Evolutionary conservation across 179 eudicot species (phyloP).

Genomic region (Carnegiea gigantea): DNA sequence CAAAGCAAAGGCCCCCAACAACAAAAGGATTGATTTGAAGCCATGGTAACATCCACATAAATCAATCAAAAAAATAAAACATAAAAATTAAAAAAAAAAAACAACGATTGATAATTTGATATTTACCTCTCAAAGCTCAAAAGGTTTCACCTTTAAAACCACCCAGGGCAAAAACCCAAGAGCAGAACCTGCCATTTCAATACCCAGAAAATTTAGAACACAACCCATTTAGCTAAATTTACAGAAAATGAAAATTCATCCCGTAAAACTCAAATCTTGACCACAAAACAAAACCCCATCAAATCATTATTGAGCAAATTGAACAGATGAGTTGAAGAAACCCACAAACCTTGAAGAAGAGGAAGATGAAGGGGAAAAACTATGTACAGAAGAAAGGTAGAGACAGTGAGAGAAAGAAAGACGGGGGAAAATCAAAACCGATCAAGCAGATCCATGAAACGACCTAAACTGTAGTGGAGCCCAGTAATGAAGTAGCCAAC

Average conservation of each 20-base stretch:
- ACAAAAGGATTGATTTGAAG: neutral
- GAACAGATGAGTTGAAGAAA: neutral
- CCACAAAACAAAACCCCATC: neutral
- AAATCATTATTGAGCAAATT: neutral
- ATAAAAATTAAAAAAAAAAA: neutral
- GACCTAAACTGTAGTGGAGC: constrained; percentile 33
- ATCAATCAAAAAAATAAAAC: neutral
- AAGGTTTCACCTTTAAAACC: constrained; percentile 9
- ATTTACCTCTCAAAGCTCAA: constrained; percentile 17
- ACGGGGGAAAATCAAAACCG: constrained; percentile 4
- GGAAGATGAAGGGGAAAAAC: neutral
- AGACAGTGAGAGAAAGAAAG: constrained; percentile 11
- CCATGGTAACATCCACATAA: neutral
- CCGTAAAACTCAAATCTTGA: constrained; percentile 12
- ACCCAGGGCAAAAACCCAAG: constrained; percentile 12
- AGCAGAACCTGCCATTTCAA: constrained; percentile 32
- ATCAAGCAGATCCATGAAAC: constrained; percentile 37
- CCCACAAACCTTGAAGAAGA: constrained; percentile 16
- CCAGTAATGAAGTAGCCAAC: constrained; percentile 21
- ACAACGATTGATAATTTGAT: neutral
- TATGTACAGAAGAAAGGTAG: constrained; percentile 1
- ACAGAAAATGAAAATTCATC: neutral
- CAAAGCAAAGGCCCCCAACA: neutral
- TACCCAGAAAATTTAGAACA: neutral
- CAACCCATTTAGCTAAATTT: constrained; percentile 9